Base-by-base conservation (phyloP, 2,329 filamentous ascomycete genomes). In the Claviceps sp. region DNA sequence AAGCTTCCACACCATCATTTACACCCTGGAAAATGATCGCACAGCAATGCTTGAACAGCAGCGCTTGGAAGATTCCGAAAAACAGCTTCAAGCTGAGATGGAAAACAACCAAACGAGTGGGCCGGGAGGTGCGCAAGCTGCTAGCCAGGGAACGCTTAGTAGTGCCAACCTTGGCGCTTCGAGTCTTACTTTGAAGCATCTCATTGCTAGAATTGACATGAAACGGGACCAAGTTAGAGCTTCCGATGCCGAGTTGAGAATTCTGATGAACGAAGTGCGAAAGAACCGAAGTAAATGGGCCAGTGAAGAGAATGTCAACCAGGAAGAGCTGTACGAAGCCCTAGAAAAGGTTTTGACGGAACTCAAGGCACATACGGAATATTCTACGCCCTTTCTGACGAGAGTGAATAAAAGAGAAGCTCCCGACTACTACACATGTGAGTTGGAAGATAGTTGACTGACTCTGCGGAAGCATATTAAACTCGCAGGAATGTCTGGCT, bases 251-350 rank as follows among this genome's bases (percentile, higher is more conserved):
- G 91, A 98, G 64, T 74, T 98, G 54, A 82, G 93, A 54, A 88
- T 85, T 48, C 72, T 98, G 54, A 95, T 98, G 79, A 96, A 93
- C 61, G 93, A 98, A 68, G 93, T 98, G 18, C 82, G 93, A 57
- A 98, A 97, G 68, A 97, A 97, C 61, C 79, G 93, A 61, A 97
- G 91, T 69, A 98, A 98, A 70, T 98, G 93, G 93, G 91, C 93
- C 3, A 97, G 86, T 65, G 93, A 97, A 67, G 93, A 98, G 60
- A 93, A 94, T 59, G 85, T 98, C 55, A 91, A 93, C 54, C 93
- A 98, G 68, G 93, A 98, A 68, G 93, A 98, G 68, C 76, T 98
- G 5, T 98, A 98, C 65, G 93, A 98, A 71, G 88, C 93, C 11
- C 77, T 93, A 14, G 93, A 98, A 67, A 97, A 97, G 71, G 93